Evolutionary conservation across 495 filamentous ascomycete genomes (phyloP), one percentile per base, ranked within the genome.

Genomic region (Annulohypoxylon bovei): DNA sequence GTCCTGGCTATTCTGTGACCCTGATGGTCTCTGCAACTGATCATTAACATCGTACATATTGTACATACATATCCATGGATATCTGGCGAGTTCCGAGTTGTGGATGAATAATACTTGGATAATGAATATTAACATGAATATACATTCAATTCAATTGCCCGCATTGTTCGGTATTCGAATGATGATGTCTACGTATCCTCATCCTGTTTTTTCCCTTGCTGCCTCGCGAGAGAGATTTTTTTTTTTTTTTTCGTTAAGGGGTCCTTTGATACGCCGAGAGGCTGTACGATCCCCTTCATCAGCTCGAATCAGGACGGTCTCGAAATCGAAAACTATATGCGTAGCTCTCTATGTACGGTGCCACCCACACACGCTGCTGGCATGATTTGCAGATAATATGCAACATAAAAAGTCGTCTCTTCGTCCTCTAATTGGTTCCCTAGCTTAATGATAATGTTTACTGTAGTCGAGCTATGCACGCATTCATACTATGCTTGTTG

Each of bases 331-430:
- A 18, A 32, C 28, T 56, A 56, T 55, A 55, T 39, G 53, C 53
- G 53, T 56, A 55, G 27, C 59, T 65, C 61, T 52, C 50, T 55
- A 66, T 20, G 50, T 62, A 47, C 40, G 67, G 63, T 61, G 61
- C 68, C 40, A 70, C 62, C 62, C 47, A 62, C 62, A 32, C 50
- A 65, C 27, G 30, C 56, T 49, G 62, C 68, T 64, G 68, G 62
- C 56, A 71, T 62, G 67, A 70, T 70, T 70, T 60, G 56, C 55
- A 65, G 55, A 25, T 55, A 27, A 46, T 60, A 70, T 70, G 67
- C 46, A 59, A 65, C 67, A 54, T 55, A 46, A 40, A 28, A 55
- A 22, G 27, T 55, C 16, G 40, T 30, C 20, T 35, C 16, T n/a
- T 46, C 32, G 14, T 49, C 12, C 27, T 53, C 58, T 62, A 27